These are phyloP conservation scores for Cardamine chenopodiifolia DNA, from an alignment of 345 rosid species.

Conservation along the genomic window DNA sequence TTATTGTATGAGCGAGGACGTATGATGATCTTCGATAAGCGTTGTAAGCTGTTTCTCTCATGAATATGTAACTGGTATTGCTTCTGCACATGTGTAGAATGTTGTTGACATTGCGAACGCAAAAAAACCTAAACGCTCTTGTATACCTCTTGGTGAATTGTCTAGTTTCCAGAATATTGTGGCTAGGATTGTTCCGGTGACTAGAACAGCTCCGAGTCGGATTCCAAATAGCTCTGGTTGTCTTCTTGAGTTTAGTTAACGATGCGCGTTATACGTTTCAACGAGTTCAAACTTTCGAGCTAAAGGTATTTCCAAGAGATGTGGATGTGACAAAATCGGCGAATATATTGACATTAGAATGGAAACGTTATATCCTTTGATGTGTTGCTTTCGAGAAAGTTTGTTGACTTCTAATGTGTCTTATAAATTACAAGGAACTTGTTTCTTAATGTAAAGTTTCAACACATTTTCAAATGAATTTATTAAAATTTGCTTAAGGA, in stretches of 20 bases:
- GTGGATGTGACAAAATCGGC: background rate
- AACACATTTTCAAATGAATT: background rate
- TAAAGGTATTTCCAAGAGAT: background rate
- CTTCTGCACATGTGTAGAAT: constrained; percentile 92
- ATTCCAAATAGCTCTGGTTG: constrained; percentile 81
- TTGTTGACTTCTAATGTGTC: background rate
- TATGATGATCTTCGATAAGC: constrained; percentile 94
- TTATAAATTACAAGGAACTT: background rate
- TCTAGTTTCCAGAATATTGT: constrained; percentile 85
- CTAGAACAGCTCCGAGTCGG: constrained; percentile 70
- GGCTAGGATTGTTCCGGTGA: constrained; percentile 81
- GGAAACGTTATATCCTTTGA: background rate
- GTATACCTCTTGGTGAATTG: constrained; percentile 78
- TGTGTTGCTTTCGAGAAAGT: background rate
- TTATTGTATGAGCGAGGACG: constrained; percentile 76
- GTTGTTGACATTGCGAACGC: constrained; percentile 95
- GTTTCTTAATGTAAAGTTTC: background rate
- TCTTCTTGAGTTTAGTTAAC: constrained; percentile 64
- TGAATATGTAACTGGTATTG: constrained; percentile 92
- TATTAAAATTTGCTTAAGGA: background rate
- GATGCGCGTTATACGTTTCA: background rate
- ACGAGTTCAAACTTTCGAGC: background rate
- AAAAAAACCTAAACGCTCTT: constrained; percentile 86
- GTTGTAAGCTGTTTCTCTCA: constrained; percentile 94
- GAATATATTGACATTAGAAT: background rate